Evolutionary conservation across 352 stramenopile species (phyloP).

Genomic region (Peronospora tabacina): DNA sequence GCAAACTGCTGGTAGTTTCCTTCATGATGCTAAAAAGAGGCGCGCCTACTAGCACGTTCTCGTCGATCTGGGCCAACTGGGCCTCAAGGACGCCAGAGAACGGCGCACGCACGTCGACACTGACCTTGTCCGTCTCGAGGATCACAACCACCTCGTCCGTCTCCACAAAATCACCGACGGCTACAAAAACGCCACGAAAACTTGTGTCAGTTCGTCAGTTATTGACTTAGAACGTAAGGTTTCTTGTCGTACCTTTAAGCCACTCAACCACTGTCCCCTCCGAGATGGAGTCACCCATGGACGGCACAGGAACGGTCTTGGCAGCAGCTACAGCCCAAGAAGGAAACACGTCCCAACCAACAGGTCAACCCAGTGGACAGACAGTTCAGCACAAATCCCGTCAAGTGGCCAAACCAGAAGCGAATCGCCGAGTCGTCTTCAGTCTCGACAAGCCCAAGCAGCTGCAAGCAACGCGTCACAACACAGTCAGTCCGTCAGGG

Average conservation of each 20-base stretch:
- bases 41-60: conserved; percentile 94
- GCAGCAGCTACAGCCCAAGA: conserved; percentile 24
- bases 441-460: conserved; percentile 23
- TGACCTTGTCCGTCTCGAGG: conserved; percentile 98
- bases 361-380: background rate
- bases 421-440: conserved; percentile 35
- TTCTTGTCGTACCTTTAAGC: conserved; percentile 63
- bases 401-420: conserved; percentile 29
- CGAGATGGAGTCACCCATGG: conserved; percentile 95
- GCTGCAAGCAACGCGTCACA: conserved; percentile 13
- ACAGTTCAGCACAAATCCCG: background rate
- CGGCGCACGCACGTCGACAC: conserved; percentile 86
- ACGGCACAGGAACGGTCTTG: conserved; percentile 71
- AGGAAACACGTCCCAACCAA: background rate
- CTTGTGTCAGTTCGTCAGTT: background rate
- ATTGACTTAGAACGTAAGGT: background rate
- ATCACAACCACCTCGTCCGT: conserved; percentile 96
- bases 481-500: background rate
- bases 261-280: conserved; percentile 97
- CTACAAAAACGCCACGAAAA: conserved; percentile 11
- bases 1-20: conserved; percentile 22
- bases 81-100: conserved; percentile 88
- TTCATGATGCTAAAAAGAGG: conserved; percentile 82
- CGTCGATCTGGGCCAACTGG: conserved; percentile 89
- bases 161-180: conserved; percentile 89